Conservation (phyloP, 805 yeast species). For the Kuraishia borneana region DNA sequence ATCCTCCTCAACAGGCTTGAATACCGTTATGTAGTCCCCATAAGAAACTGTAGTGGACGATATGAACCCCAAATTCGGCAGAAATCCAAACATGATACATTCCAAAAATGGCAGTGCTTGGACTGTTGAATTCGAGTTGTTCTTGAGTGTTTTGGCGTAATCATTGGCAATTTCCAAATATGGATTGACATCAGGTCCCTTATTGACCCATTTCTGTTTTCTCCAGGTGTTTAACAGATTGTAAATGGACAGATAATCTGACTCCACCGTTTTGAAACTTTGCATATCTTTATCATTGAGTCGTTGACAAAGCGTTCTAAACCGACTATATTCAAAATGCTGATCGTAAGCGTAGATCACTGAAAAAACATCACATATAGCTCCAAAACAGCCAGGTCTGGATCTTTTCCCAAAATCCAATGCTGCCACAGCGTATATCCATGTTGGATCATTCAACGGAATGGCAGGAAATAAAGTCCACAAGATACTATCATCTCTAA, state of each 20-base stretch:
- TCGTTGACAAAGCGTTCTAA: background rate
- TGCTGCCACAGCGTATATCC: too few relatives aligned
- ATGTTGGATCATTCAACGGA: too few relatives aligned
- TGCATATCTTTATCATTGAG: background rate
- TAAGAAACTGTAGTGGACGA: background rate
- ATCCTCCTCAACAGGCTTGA: background rate
- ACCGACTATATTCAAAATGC: background rate
- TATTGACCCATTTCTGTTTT: background rate
- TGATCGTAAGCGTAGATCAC: background rate
- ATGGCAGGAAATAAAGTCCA: too few relatives aligned
- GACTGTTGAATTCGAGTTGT: background rate
- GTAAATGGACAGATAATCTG: constrained; percentile 1
- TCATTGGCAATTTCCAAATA: background rate
- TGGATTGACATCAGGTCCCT: background rate
- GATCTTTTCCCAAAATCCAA: background rate
- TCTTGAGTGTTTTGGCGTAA: background rate
- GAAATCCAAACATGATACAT: background rate
- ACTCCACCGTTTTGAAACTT: background rate
- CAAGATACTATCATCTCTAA: too few relatives aligned
- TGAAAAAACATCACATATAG: too few relatives aligned
- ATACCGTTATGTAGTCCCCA: background rate
- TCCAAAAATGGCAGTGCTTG: background rate
- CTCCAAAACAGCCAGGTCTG: background rate
- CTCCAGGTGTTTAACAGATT: constrained; percentile 1
- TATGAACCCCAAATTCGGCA: background rate